Evolutionary conservation across 2,329 filamentous ascomycete species (phyloP), one percentile per base, ranked within the genome.

Genomic region (Scopulariopsis brevicaulis): DNA sequence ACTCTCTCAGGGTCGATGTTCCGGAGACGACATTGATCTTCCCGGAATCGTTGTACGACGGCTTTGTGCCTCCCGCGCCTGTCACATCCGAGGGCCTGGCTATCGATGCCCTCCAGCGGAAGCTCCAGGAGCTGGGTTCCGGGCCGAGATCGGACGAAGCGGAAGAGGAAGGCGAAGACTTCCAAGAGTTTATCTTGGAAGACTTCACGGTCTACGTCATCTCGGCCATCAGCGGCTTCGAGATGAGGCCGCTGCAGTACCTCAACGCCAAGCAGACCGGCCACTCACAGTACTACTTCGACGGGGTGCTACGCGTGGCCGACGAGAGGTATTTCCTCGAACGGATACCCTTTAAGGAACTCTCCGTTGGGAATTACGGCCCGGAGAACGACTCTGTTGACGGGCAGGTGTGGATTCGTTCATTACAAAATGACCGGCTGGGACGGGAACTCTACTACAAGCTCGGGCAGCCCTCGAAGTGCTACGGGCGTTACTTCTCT

Each of bases 321-420:
- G 63, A 69, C 1, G 58, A 35, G 22, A 66, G 57, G 3, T 71
- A 72, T 48, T 88, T 80, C 58, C 74, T 93, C 0, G 69, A 79
- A 53, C 70, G 67, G 0, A 72, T 89, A 0, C 71, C 75, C 0
- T 87, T 93, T 53, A 65, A 70, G 0, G 72, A 77, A 1, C 70
- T 87, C 1, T 84, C 86, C 0, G 77, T 94, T 12, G 86, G 83
- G 1, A 83, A 84, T 32, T 90, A 91, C 65, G 82, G 81, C 0
- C 58, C 61, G 0, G 65, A 73, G 0, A 64, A 74, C 7, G 67
- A 76, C 24, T 76, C 78, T 0, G 76, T 84, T 3, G 72, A 69
- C 2, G 73, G 74, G 10, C 70, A 79, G 18, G 75, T 91, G 1
- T 92, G 85, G 79, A 77, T 93, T 2, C 78, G 82, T 20, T 87